Evolutionary conservation across 2,329 filamentous ascomycete species (phyloP).

Genomic region (Ceratocystis lukuohia): DNA sequence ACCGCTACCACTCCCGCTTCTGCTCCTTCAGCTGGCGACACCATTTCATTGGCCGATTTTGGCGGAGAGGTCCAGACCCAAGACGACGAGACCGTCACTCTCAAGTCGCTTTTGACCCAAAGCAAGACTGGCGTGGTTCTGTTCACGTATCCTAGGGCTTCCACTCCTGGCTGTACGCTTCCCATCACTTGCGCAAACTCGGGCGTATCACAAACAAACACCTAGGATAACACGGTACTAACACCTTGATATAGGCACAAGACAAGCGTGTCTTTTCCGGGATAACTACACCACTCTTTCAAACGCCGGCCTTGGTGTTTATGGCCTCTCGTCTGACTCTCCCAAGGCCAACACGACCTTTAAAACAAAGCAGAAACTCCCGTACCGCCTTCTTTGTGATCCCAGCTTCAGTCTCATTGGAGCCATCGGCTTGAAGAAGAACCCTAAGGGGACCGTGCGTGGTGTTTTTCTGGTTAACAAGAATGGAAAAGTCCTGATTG

Average conservation of each 20-base stretch:
- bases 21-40: constrained; percentile 36
- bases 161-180: constrained; percentile 78
- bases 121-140: constrained; percentile 79
- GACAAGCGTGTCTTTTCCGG: constrained; percentile 84
- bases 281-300: constrained; percentile 68
- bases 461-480: constrained; percentile 84
- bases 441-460: constrained; percentile 63
- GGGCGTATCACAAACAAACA: neutral
- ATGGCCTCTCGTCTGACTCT: constrained; percentile 76
- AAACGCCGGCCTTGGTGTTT: constrained; percentile 69
- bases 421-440: constrained; percentile 83
- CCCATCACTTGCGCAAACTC: neutral
- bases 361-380: constrained; percentile 79
- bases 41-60: constrained; percentile 44
- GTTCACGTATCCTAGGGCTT: constrained; percentile 92
- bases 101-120: constrained; percentile 67
- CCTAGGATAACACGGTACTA: neutral
- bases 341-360: constrained; percentile 88
- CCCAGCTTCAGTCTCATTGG: constrained; percentile 57
- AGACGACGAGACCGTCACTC: constrained; percentile 64
- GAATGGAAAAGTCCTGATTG: constrained; percentile 62
- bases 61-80: constrained; percentile 70
- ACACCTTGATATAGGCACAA: constrained; percentile 54
- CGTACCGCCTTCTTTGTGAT: constrained; percentile 82
- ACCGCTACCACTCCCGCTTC: neutral